Conservation (phyloP, 345 rosid species). For the Trapa bicornis region DNA sequence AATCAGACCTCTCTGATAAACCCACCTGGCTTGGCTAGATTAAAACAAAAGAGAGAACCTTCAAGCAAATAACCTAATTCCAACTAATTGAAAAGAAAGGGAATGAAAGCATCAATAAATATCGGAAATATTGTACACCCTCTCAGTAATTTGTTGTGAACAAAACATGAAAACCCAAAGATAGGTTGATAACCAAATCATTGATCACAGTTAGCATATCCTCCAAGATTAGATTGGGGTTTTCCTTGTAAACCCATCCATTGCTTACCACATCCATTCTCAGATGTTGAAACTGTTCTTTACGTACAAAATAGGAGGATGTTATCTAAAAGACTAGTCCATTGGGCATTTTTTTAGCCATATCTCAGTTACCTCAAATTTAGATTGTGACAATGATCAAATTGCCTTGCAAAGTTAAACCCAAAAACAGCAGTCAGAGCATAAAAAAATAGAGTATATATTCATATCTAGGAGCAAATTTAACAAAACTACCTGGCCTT, state of each 20-base stretch:
- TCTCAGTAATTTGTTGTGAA: not conserved
- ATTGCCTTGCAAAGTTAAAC: not conserved
- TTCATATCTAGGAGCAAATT: not conserved
- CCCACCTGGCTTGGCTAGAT: not conserved
- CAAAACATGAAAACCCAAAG: too few species aligned
- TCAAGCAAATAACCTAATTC: not conserved
- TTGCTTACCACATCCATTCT: too few species aligned
- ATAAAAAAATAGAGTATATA: too few species aligned
- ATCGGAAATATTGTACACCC: not conserved
- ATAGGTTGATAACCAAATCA: too few species aligned
- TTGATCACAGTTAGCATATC: too few species aligned
- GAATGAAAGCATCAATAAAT: not conserved
- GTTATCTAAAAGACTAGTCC: too few species aligned
- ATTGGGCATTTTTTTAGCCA: too few species aligned
- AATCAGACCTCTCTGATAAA: not conserved
- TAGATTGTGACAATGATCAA: not conserved
- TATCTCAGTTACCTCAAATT: too few species aligned
- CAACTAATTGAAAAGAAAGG: not conserved
- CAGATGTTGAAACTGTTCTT: too few species aligned
- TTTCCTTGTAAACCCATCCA: too few species aligned
- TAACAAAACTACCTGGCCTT: conserved; percentile 9
- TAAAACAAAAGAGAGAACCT: not conserved
- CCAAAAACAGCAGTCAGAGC: not conserved
- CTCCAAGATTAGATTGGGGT: too few species aligned
- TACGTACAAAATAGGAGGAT: too few species aligned